These are phyloP conservation scores for Teratosphaeria viscida DNA, from an alignment of 2,329 filamentous ascomycete genomes.

Conservation along the genomic window DNA sequence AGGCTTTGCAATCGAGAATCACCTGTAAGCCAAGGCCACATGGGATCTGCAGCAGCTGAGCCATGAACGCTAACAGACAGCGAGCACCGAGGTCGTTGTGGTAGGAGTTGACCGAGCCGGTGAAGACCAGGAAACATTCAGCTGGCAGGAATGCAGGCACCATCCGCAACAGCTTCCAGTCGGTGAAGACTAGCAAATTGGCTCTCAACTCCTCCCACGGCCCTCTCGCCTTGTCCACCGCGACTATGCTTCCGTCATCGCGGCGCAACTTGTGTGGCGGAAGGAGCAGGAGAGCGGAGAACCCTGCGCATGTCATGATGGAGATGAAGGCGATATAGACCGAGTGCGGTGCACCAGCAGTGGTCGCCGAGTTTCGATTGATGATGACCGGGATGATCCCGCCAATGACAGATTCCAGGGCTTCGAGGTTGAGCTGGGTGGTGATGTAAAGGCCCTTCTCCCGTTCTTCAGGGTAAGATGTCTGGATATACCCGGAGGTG, in stretches of 20 bases:
- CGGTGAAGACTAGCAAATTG: conserved; percentile 19
- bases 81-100: conserved; percentile 22
- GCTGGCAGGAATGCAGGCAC: conserved; percentile 18
- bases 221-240: conserved; percentile 16
- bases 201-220: conserved; percentile 21
- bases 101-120: conserved; percentile 25
- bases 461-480: conserved; percentile 25
- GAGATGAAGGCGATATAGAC: conserved; percentile 22
- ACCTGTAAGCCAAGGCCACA: conserved; percentile 15
- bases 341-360: conserved; percentile 10
- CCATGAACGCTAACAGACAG: conserved; percentile 23
- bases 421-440: conserved; percentile 22
- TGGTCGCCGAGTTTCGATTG: conserved; percentile 13
- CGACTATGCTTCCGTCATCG: conserved; percentile 21
- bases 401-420: conserved; percentile 20
- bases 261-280: conserved; percentile 17
- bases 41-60: conserved; percentile 25
- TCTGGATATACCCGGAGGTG: conserved; percentile 23
- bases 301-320: conserved; percentile 11
- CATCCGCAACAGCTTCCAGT: conserved; percentile 22
- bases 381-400: conserved; percentile 22
- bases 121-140: conserved; percentile 26
- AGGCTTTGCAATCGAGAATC: conserved; percentile 6
- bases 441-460: conserved; percentile 24
- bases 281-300: conserved; percentile 10